Base-by-base conservation (phyloP, 2,329 filamentous ascomycete species). In the Nemania abortiva region DNA sequence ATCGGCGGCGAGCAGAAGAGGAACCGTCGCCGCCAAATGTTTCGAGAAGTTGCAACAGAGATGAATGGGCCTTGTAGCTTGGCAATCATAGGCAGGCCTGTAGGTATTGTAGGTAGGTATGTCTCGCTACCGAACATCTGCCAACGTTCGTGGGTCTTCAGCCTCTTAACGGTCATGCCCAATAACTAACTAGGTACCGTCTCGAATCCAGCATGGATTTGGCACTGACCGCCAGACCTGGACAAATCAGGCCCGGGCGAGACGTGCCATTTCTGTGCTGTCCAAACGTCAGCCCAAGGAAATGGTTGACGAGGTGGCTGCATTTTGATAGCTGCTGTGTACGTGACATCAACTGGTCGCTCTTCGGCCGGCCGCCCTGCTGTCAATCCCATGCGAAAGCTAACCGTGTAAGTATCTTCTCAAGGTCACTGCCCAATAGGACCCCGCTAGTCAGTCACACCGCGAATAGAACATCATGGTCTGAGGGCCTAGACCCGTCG, bases 151-250 rank as follows among this genome's bases (percentile, higher is more conserved):
- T 59, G 54, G 53, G 34, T 52, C 24, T 66, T 71, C 66, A 71
- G 66, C 69, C 63, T 71, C 69, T 66, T 65, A 66, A 70, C 69
- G 66, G 66, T 69, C 69, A 61, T 66, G 66, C 65, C 66, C 66
- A 69, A 65, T n/a, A n/a, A n/a, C n/a, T n/a, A n/a, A n/a, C n/a
- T 63, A 31, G 42, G 53, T 58, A 63, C 54, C 57, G 24, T 47
- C 54, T 66, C n/a, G 55, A 60, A 53, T 53, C 13, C 39, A 34
- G 31, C 62, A 61, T 53, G 22, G 39, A 42, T 13, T 50, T 47
- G 42, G 47, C 58, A 1, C 58, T 70, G 65, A 69, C 69, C 69
- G 65, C 69, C 59, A 69, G 57, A 69, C 65, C 49, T 53, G 62
- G 52, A 66, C 66, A 58, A 65, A 70, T 70, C 62, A 54, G 22